Evolutionary conservation across 495 filamentous ascomycete genomes (phyloP).

Genomic region (Neurospora sp.): DNA sequence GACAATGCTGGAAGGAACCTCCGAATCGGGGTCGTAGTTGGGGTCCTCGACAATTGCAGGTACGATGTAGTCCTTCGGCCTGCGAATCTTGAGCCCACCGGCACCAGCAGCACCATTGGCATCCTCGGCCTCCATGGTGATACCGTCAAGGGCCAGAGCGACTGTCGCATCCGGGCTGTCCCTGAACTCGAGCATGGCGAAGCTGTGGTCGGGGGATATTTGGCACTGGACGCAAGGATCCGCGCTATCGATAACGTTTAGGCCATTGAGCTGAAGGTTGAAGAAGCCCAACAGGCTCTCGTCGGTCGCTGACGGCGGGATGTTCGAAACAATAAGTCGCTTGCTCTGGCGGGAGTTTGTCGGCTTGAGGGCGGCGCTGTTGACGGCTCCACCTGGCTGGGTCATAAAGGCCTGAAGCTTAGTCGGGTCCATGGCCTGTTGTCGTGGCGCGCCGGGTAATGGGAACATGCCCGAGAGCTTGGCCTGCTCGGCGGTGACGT

Average conservation of each 20-base stretch:
- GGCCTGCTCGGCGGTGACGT: constrained; percentile 96
- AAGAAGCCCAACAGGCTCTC: constrained; percentile 75
- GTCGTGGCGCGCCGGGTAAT: constrained; percentile 85
- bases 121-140: constrained; percentile 70
- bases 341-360: constrained; percentile 88
- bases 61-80: constrained; percentile 97
- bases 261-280: constrained; percentile 88
- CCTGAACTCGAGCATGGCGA: constrained; percentile 89
- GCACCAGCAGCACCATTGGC: constrained; percentile 40
- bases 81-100: constrained; percentile 67
- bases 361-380: constrained; percentile 74
- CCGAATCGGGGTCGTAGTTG: constrained; percentile 58
- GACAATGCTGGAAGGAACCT: constrained; percentile 64
- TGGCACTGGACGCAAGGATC: constrained; percentile 85
- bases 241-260: constrained; percentile 74
- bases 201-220: constrained; percentile 63
- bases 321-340: constrained; percentile 76
- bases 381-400: constrained; percentile 62
- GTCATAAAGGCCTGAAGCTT: constrained; percentile 94
- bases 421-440: constrained; percentile 92
- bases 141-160: constrained; percentile 81
- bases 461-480: constrained; percentile 99
- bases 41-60: constrained; percentile 69
- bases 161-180: constrained; percentile 79
- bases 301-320: constrained; percentile 58